phyloP scores from a whole-genome alignment of 1,284 basidiomycete species.

The Heterobasidion irregulare region DNA sequence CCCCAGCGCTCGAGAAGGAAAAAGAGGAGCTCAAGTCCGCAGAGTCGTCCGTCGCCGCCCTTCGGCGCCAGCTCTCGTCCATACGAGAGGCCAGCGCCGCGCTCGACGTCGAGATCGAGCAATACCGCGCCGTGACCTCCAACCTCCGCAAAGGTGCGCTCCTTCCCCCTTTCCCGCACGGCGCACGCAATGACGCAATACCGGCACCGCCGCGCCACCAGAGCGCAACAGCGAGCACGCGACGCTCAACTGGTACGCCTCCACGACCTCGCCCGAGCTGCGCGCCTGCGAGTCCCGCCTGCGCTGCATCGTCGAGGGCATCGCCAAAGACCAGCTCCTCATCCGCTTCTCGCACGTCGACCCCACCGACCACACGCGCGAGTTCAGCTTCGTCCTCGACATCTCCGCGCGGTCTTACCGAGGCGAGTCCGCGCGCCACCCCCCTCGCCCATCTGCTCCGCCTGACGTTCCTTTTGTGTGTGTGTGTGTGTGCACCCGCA shows the following conservation, averaged over 20 bases:
- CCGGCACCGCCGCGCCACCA: no score
- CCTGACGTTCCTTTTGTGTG: no score
- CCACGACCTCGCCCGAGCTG: conserved; percentile 48
- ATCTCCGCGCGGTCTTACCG: conserved; percentile 53
- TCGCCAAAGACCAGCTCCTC: conserved; percentile 64
- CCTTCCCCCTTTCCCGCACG: neutral
- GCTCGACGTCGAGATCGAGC: conserved; percentile 62
- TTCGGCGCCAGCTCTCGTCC: conserved; percentile 54
- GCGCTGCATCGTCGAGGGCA: conserved; percentile 65
- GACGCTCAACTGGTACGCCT: conserved; percentile 53
- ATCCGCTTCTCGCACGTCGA: conserved; percentile 69
- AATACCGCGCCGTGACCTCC: conserved; percentile 47
- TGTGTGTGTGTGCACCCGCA: conserved; percentile 16
- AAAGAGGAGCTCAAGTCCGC: conserved; percentile 63
- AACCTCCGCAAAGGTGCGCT: conserved; percentile 58
- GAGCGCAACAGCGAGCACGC: conserved; percentile 64
- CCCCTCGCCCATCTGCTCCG: neutral
- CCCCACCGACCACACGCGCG: conserved; percentile 40
- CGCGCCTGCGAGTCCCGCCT: conserved; percentile 49
- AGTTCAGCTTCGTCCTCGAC: conserved; percentile 74
- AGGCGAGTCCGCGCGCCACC: conserved; percentile 35
- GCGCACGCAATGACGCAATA: no score
- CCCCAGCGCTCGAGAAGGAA: conserved; percentile 56
- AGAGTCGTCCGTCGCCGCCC: conserved; percentile 49
- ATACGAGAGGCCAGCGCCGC: conserved; percentile 49